Conservation (phyloP, 306 rosid species). For the Argentina anserina region DNA sequence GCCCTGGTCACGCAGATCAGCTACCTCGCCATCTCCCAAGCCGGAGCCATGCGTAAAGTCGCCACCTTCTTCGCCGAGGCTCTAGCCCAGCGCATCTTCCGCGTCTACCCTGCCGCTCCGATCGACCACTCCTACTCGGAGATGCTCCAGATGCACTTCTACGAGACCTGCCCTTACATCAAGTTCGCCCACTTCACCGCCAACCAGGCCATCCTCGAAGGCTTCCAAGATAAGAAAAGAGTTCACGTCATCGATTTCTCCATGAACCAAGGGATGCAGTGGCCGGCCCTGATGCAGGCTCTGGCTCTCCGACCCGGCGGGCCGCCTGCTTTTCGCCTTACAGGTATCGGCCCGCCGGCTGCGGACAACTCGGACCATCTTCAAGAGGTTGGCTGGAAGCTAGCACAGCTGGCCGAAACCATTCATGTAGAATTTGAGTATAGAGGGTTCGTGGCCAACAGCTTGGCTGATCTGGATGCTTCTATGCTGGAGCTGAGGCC, state of each 20-base stretch:
- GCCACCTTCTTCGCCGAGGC: conserved; percentile 91
- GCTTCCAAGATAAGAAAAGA: conserved; percentile 61
- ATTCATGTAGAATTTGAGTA: conserved; percentile 75
- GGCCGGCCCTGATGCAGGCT: conserved; percentile 96
- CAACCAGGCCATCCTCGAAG: conserved; percentile 86
- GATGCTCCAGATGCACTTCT: conserved; percentile 74
- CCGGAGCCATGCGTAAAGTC: conserved; percentile 89
- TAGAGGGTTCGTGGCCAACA: conserved; percentile 77
- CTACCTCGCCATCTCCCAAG: conserved; percentile 59
- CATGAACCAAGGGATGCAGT: conserved; percentile 94
- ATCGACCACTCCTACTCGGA: conserved; percentile 55
- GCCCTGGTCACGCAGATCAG: conserved; percentile 81
- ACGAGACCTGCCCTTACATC: conserved; percentile 81
- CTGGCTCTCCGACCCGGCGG: conserved; percentile 81
- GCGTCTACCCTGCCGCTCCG: conserved; percentile 45
- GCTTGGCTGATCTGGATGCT: conserved; percentile 82
- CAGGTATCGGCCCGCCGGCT: conserved; percentile 90
- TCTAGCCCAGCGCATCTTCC: conserved; percentile 60
- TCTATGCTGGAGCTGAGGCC: conserved; percentile 81
- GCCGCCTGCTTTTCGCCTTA: conserved; percentile 72
- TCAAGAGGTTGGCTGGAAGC: conserved; percentile 90
- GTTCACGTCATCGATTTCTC: conserved; percentile 91
- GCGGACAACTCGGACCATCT: conserved; percentile 77
- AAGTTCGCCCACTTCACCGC: conserved; percentile 96
- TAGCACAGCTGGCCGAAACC: conserved; percentile 72